Evolutionary conservation across 2,329 filamentous ascomycete genomes (phyloP), one percentile per base, ranked within the genome.

Genomic region (Fusarium heterosporum): DNA sequence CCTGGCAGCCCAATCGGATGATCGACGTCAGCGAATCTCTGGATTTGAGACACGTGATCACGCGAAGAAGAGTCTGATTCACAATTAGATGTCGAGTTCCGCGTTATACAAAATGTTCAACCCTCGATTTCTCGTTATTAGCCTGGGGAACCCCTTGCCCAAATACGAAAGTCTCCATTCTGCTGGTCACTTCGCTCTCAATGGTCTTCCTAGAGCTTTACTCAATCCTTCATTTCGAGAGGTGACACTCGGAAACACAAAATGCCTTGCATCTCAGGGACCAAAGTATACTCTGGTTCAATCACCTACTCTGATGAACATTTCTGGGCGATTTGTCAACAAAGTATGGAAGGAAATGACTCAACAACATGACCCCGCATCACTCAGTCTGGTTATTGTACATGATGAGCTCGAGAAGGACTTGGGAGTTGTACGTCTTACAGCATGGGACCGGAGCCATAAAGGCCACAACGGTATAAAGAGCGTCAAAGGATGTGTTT

Each of bases 381-480:
- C 70, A 51, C 74, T 81, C 14, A 80, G 80, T 19, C 78, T 99
- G 16, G 87, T 98, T 0, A 81, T 98, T 13, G 82, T 98, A 19
- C 93, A 98, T 76, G 95, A 98, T 76, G 95, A 98, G 76, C 79
- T 98, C 32, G 94, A 97, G 73, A 83, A 86, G 40, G 81, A 85
- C 4, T 74, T 93, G 3, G 93, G 93, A 0, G 83, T 84, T 34
- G 84, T 97, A 14, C 87, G 82, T 47, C 81, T 92, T 8, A 85
- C 85, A 55, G 82, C 83, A 25, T 93, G 90, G 75, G 82, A 84
- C 4, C 78, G 83, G 54, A 93, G 90, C 73, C 82, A 87, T 36
- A 84, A 86, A 11, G 92, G 92, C 0, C 92, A 95, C 77, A 93
- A 93, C 70, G 92, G 92, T 2, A 76, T 95, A 70, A 91, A 89